These are phyloP conservation scores for Ogataea allantospora DNA, from an alignment of 805 yeast species.

Conservation along the genomic window DNA sequence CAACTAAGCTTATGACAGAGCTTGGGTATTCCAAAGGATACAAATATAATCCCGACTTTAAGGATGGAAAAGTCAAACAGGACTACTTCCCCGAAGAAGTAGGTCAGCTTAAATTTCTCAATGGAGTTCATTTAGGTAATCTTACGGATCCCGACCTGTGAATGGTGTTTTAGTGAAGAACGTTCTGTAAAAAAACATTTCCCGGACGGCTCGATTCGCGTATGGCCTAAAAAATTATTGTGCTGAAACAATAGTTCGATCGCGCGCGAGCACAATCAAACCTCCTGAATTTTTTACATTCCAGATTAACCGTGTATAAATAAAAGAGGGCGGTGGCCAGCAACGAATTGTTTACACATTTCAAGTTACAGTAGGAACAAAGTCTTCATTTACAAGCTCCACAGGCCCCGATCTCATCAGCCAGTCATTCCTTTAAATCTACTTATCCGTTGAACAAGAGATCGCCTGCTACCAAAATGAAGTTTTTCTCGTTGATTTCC, in stretches of 20 bases:
- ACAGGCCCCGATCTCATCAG: slow-evolving; percentile 16
- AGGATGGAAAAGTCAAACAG: slow-evolving; percentile 72
- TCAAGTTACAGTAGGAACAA: slow-evolving; percentile 2
- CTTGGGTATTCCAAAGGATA: slow-evolving; percentile 82
- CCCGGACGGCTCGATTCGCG: slow-evolving; percentile 3
- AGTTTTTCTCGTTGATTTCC: slow-evolving; percentile 13
- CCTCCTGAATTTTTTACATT: slow-evolving; percentile 10
- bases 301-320: slow-evolving; percentile 10
- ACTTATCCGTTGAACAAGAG: slow-evolving; percentile 21
- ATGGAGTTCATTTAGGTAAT: slow-evolving; percentile 56
- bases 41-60: slow-evolving; percentile 82
- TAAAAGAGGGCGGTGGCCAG: slow-evolving; percentile 3
- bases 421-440: slow-evolving; percentile 30
- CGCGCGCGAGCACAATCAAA: too few relatives aligned
- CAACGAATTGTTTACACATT: slow-evolving; percentile 2
- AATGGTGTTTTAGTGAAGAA: too few relatives aligned
- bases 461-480: slow-evolving; percentile 18
- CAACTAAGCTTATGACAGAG: slow-evolving; percentile 86
- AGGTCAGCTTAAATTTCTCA: slow-evolving; percentile 47
- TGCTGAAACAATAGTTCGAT: slow-evolving; percentile 5
- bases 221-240: too few relatives aligned
- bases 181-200: too few relatives aligned
- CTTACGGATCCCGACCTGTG: slow-evolving; percentile 41
- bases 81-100: slow-evolving; percentile 69
- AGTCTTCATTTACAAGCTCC: background rate